These are phyloP conservation scores for Terana coerulea DNA, from an alignment of 768 basidiomycete genomes.

Conservation along the genomic window DNA sequence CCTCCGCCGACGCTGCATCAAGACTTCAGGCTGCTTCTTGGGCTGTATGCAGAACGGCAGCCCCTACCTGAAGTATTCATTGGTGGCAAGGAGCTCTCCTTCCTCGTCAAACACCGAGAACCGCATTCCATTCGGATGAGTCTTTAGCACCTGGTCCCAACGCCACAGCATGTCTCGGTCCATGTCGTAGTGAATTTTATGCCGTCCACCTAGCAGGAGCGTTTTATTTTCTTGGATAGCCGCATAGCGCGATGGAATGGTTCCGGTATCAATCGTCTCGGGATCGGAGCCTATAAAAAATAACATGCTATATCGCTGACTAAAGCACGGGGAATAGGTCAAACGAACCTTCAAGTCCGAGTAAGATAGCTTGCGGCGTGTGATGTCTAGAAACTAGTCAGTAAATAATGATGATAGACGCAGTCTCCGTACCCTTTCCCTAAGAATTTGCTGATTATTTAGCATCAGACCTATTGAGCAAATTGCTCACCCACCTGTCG, in stretches of 20 bases:
- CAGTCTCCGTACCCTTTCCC: constrained; percentile 66
- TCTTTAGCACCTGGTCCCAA: constrained; percentile 85
- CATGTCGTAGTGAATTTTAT: constrained; percentile 82
- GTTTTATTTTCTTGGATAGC: constrained; percentile 62
- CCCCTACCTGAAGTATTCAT: constrained; percentile 80
- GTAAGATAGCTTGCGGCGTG: constrained; percentile 81
- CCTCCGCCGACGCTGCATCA: constrained; percentile 84
- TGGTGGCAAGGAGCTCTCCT: constrained; percentile 89
- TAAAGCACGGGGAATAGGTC: background rate
- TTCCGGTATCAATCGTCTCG: constrained; percentile 88
- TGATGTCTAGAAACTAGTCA: constrained; percentile 54
- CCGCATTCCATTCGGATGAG: constrained; percentile 91
- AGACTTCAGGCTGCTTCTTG: no score
- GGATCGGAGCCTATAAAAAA: constrained; percentile 68
- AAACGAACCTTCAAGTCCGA: constrained; percentile 70
- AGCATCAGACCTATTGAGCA: no score
- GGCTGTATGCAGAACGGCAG: background rate
- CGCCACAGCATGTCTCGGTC: constrained; percentile 92
- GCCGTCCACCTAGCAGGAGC: constrained; percentile 68
- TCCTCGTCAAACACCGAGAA: constrained; percentile 79
- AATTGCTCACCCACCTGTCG: constrained; percentile 62
- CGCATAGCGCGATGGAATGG: constrained; percentile 72
- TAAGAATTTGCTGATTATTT: no score
- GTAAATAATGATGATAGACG: constrained; percentile 1
- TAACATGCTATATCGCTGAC: background rate